A percentile compares a stretch with the other conserved stretches of the same genome.
phyloP scores from a whole-genome alignment of 2,329 filamentous ascomycete species.

The Diplodia mutila region DNA sequence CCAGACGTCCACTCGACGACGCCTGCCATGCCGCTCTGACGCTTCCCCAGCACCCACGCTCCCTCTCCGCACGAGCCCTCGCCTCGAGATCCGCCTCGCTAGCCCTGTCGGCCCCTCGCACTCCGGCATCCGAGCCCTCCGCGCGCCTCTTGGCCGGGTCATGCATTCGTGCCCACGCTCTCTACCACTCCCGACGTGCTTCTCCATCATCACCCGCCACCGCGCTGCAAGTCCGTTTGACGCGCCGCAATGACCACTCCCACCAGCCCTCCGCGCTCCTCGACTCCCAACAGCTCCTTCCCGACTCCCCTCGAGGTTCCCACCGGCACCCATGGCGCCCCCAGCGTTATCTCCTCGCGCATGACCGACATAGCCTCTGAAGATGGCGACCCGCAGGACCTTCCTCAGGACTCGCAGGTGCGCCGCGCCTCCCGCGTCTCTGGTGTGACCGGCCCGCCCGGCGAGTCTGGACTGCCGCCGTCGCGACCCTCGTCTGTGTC shows the following conservation, averaged over 20 bases:
- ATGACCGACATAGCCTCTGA: constrained; percentile 67
- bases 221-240: constrained; percentile 25
- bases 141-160: constrained; percentile 5
- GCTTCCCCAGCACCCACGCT: constrained; percentile 16
- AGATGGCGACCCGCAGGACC: constrained; percentile 47
- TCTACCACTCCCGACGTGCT: constrained; percentile 28
- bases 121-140: constrained; percentile 18
- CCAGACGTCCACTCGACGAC: neutral
- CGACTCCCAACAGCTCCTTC: constrained; percentile 28
- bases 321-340: constrained; percentile 4
- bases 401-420: constrained; percentile 35
- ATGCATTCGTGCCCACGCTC: constrained; percentile 24
- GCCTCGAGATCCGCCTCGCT: neutral
- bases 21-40: constrained; percentile 19
- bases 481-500: constrained; percentile 50
- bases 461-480: constrained; percentile 53
- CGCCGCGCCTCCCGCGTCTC: constrained; percentile 37
- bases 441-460: constrained; percentile 50
- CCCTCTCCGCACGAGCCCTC: constrained; percentile 21
- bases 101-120: neutral
- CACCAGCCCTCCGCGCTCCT: constrained; percentile 38
- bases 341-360: constrained; percentile 32
- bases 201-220: constrained; percentile 28
- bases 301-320: constrained; percentile 31
- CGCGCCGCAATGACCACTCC: constrained; percentile 32